These are phyloP conservation scores for Tetrahymena borealis DNA, from an alignment of 73 alveolate genomes.

Conservation along the genomic window DNA sequence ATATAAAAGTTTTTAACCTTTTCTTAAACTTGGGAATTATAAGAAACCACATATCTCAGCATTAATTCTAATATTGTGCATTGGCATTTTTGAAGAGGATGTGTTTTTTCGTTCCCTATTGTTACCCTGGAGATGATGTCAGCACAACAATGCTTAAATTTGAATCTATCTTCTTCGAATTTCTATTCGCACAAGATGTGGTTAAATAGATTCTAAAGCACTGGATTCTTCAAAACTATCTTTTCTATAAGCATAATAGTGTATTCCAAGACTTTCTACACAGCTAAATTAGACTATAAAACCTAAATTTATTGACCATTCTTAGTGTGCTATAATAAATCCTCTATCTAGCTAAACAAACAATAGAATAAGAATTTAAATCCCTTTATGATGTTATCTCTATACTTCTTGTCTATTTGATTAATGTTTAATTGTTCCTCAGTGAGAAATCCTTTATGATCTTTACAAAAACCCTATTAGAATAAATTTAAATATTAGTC, in stretches of 20 bases:
- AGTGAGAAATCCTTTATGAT: constrained; percentile 49
- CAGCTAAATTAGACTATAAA: not conserved
- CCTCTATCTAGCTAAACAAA: not conserved
- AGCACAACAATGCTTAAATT: not conserved
- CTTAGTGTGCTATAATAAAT: not conserved
- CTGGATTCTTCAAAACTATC: not conserved
- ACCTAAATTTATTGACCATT: not conserved
- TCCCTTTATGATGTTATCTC: not conserved
- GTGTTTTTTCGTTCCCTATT: not conserved
- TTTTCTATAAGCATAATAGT: not conserved
- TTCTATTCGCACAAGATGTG: not conserved
- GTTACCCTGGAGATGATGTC: not conserved
- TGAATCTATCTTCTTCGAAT: not conserved
- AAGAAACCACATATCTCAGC: not conserved
- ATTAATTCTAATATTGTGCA: not conserved
- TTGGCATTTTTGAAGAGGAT: not conserved
- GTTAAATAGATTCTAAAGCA: not conserved
- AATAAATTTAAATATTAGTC: too few species aligned
- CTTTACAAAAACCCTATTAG: constrained; percentile 58
- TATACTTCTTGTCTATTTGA: not conserved
- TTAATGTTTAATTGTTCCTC: not conserved
- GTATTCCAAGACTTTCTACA: not conserved
- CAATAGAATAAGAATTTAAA: not conserved
- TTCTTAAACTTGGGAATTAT: not conserved
- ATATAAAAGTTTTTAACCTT: not conserved